phyloP scores from a whole-genome alignment of 2,329 filamentous ascomycete species.

The Xylogone sp. region DNA sequence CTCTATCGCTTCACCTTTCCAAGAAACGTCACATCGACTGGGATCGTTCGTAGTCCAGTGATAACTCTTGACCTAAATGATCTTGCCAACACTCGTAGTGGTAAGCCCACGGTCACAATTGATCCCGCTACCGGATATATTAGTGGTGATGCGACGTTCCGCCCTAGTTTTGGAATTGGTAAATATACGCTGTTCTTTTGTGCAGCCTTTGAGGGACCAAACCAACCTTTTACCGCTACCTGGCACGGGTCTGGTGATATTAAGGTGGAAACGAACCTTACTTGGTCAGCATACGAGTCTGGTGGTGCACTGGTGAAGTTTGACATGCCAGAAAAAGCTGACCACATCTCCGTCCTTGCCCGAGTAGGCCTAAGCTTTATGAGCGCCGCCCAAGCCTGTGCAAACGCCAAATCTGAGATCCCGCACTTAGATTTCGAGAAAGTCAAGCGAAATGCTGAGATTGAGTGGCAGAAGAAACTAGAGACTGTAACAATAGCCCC shows the following conservation, averaged over 20 bases:
- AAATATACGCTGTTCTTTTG: slow-evolving; percentile 58
- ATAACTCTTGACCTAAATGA: slow-evolving; percentile 62
- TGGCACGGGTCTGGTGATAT: slow-evolving; percentile 47
- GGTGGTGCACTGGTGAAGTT: slow-evolving; percentile 61
- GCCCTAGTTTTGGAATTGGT: slow-evolving; percentile 60
- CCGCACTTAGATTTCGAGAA: slow-evolving; percentile 58
- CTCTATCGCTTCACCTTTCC: slow-evolving; percentile 62
- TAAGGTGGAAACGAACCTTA: slow-evolving; percentile 40
- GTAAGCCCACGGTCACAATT: slow-evolving; percentile 50
- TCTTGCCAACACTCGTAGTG: slow-evolving; percentile 51
- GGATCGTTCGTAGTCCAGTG: slow-evolving; percentile 39
- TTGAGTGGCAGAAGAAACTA: slow-evolving; percentile 58
- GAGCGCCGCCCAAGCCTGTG: slow-evolving; percentile 58
- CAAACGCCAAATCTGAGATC: slow-evolving; percentile 62
- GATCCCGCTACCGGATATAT: slow-evolving; percentile 52
- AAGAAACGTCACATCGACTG: slow-evolving; percentile 27
- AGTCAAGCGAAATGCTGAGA: slow-evolving; percentile 45
- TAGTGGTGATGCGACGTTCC: slow-evolving; percentile 54
- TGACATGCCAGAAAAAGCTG: slow-evolving; percentile 33
- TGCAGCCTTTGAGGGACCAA: slow-evolving; percentile 57
- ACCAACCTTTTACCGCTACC: slow-evolving; percentile 52
- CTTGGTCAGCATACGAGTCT: slow-evolving; percentile 49
- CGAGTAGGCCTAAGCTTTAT: slow-evolving; percentile 67
- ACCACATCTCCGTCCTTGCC: slow-evolving; percentile 47
- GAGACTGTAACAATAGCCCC: slow-evolving; percentile 49